Evolutionary conservation across 352 stramenopile genomes (phyloP), one percentile per base, ranked within the genome.

Genomic region (Globisporangium canariense): DNA sequence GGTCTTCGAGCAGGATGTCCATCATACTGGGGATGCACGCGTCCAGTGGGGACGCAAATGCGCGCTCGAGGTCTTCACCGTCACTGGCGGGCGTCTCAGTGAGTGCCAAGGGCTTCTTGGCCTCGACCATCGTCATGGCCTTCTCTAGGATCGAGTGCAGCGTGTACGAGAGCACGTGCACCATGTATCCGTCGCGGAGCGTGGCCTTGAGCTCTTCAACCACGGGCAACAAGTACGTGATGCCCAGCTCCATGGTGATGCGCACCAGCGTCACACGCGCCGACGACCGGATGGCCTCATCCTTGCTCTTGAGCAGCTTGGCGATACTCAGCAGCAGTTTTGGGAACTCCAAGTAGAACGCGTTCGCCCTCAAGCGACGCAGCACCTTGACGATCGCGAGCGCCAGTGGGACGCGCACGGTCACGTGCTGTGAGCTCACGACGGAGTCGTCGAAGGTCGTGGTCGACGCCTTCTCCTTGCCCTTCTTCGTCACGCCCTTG

Each of bases 371-470:
- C 58, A 99, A 81, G 40, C 97, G 96, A 57, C 97, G 88, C 56
- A 98, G 87, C 5, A 99, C 88, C 69, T 99, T 99, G n/a, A 99
- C 83, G 46, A 99, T 81, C 13, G 96, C 97, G 14, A 99, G 74
- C 18, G 96, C 95, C 38, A 99, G 73, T 10, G 93, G 87, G 22
- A 98, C 89, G 52, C 97, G 89, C 53, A 99, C 86, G 1, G 84
- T 68, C 25, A 83, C 75, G 51, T 78, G 69, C 58, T 80, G 69
- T 16, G 75, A 81, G 16, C 72, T 74, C 34, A 87, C 81, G 4
- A 72, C 70, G 59, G 78, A 73, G 55, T 88, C 73, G 50, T 92
- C 71, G 18, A 78, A 69, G 34, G 83, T 89, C 1, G 64, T 73
- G 16, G 41, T 64, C 11, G 69, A 49, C 16, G 64, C 64, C 47